phyloP scores from a whole-genome alignment of 2,329 filamentous ascomycete species.

The Cladosporium austrohemisphaericum region DNA sequence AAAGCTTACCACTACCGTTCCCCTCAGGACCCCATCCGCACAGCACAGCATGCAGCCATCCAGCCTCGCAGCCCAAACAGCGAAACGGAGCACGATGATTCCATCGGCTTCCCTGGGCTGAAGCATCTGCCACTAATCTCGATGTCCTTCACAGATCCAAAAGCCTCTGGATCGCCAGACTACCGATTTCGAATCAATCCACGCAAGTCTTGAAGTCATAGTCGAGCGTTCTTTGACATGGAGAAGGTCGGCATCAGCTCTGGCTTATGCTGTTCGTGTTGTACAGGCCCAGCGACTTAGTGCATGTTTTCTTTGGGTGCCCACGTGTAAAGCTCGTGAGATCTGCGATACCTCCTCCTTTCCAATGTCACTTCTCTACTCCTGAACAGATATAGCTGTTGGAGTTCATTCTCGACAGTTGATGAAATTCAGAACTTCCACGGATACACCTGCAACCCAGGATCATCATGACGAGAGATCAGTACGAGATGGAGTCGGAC shows the following conservation, averaged over 20 bases:
- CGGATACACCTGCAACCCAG: too few relatives aligned
- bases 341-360: background rate
- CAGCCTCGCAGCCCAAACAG: background rate
- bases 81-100: background rate
- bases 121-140: background rate
- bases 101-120: background rate
- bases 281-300: background rate
- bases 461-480: background rate
- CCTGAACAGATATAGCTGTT: too few relatives aligned
- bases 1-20: slow-evolving; percentile 1
- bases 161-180: background rate
- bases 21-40: slow-evolving; percentile 1
- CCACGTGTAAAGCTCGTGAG: slow-evolving; percentile 11
- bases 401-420: too few relatives aligned
- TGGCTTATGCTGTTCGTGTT: background rate
- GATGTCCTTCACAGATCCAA: background rate
- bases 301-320: background rate
- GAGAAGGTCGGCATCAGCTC: background rate
- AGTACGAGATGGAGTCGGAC: slow-evolving; percentile 4
- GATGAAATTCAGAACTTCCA: too few relatives aligned
- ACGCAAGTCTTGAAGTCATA: background rate
- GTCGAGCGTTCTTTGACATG: background rate
- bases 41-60: background rate
- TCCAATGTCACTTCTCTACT: background rate
- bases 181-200: background rate